Evolutionary conservation across 306 rosid genomes (phyloP).

Genomic region (Gastrolobium villosum): DNA sequence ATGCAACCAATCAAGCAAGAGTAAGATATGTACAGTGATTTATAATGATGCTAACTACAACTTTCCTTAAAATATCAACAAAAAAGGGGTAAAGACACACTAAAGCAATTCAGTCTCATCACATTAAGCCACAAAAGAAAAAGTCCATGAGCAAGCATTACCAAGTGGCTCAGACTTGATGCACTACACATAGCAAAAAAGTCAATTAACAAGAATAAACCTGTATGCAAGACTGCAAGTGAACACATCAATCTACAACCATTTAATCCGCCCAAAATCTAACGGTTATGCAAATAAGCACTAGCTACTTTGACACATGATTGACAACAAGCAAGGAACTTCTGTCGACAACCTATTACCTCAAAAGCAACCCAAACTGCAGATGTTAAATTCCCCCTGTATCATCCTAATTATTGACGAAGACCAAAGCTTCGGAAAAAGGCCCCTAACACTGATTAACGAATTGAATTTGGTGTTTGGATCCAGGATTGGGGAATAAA

Average conservation of each 20-base stretch:
- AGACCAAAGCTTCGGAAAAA: constrained; percentile 27
- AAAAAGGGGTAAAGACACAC: not conserved
- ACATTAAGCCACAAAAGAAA: constrained; percentile 16
- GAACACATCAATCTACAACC: not conserved
- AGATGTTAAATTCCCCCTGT: constrained; percentile 19
- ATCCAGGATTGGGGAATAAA: not conserved
- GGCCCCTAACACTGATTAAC: not conserved
- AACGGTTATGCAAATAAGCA: constrained; percentile 6
- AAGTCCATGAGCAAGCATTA: constrained; percentile 10
- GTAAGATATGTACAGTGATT: constrained; percentile 12
- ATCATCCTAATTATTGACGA: constrained; percentile 13
- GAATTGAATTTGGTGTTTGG: not conserved
- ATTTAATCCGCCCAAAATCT: not conserved
- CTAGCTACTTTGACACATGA: not conserved
- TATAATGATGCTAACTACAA: not conserved
- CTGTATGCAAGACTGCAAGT: not conserved
- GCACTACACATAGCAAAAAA: not conserved
- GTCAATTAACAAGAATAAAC: constrained; percentile 23
- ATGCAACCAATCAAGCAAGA: constrained; percentile 44
- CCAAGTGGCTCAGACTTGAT: constrained; percentile 23
- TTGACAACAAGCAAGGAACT: not conserved
- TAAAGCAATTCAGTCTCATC: constrained; percentile 19
- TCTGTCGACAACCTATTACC: not conserved
- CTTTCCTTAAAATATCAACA: constrained; percentile 2
- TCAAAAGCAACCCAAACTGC: constrained; percentile 31